These are phyloP conservation scores for Camillea tinctor DNA, from an alignment of 2,329 filamentous ascomycete genomes.

Conservation along the genomic window DNA sequence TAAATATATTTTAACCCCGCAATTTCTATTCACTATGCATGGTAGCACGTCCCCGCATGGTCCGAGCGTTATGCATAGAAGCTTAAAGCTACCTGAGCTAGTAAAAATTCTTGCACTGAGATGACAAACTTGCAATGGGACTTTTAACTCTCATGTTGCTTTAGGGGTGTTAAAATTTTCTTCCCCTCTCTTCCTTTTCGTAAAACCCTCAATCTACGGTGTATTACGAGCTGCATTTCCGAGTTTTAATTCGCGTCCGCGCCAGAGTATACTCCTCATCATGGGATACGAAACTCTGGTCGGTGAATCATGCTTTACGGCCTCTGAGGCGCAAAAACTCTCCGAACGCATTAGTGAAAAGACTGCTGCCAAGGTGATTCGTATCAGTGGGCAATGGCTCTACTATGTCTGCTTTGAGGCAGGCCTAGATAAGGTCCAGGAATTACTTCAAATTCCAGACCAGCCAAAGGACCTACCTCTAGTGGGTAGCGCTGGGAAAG, in stretches of 20 bases:
- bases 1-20: too few species aligned
- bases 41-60: too few species aligned
- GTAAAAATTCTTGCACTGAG: too few species aligned
- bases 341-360: conserved; percentile 41
- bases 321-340: conserved; percentile 45
- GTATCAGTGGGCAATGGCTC: conserved; percentile 54
- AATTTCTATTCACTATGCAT: too few species aligned
- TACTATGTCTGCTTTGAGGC: conserved; percentile 66
- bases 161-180: too few species aligned
- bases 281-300: conserved; percentile 31
- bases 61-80: too few species aligned
- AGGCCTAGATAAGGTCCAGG: conserved; percentile 41
- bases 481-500: conserved; percentile 29
- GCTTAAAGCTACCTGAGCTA: too few species aligned
- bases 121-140: too few species aligned
- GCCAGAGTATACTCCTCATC: conserved; percentile 2
- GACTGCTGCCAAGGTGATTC: conserved; percentile 42
- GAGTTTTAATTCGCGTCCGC: not conserved
- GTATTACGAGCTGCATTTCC: too few species aligned
- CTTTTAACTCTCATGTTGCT: too few species aligned
- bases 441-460: conserved; percentile 39
- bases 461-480: conserved; percentile 39
- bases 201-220: too few species aligned
- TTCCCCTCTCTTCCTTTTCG: too few species aligned
- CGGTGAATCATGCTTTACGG: conserved; percentile 49